Conservation (phyloP, 345 rosid species). For the Lenwebbia sp. region DNA sequence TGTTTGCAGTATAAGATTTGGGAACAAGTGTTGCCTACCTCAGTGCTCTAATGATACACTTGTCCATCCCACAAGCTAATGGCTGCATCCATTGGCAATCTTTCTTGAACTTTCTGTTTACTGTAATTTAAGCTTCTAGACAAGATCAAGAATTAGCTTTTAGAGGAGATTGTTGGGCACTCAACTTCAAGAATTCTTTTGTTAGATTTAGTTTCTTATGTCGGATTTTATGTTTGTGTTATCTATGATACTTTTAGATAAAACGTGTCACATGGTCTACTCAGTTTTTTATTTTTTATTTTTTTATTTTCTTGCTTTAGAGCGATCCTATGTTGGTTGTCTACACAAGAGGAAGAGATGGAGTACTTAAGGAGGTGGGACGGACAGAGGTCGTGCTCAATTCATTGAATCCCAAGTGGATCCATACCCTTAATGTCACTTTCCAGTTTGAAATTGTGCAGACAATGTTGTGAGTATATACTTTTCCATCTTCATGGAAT, state of each 20-base stretch:
- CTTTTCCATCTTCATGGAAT: neutral
- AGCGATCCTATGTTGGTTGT: conserved; percentile 87
- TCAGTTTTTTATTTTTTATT: neutral
- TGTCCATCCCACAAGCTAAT: neutral
- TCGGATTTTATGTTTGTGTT: neutral
- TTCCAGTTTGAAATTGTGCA: conserved; percentile 79
- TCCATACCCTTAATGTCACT: conserved; percentile 30
- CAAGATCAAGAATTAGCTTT: neutral
- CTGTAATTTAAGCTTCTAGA: neutral
- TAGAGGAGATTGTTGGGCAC: neutral
- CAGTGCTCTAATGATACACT: neutral
- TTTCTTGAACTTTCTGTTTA: neutral
- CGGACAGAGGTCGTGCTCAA: conserved; percentile 81
- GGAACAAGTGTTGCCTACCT: neutral
- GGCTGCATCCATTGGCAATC: neutral
- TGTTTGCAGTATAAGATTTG: neutral
- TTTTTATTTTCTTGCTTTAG: conserved; percentile 29
- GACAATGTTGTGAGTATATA: conserved; percentile 55
- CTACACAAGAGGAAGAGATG: conserved; percentile 61
- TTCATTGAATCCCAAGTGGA: conserved; percentile 77
- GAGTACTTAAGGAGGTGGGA: conserved; percentile 41
- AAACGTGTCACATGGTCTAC: neutral
- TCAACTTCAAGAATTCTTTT: neutral
- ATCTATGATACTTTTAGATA: neutral
- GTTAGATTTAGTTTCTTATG: neutral